A percentile compares a stretch with the other conserved stretches of the same genome.
Conservation (phyloP, 2,329 filamentous ascomycete species). For the Sarocladium strictum region DNA sequence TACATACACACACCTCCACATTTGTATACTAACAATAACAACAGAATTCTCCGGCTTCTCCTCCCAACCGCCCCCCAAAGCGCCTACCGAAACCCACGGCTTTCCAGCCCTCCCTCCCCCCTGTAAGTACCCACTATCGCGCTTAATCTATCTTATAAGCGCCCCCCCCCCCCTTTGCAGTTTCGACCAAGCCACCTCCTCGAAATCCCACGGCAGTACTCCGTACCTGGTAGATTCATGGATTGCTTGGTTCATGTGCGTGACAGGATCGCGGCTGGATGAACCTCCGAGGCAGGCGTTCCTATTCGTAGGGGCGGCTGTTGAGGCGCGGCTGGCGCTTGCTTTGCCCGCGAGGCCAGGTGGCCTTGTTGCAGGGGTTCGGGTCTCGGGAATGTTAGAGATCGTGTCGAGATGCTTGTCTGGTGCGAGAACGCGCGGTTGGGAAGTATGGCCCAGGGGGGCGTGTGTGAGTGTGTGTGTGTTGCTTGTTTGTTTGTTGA, state of each 20-base stretch:
- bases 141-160: not conserved
- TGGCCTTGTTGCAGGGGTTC: too few relatives aligned
- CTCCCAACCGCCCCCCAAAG: not conserved
- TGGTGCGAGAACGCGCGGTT: not conserved
- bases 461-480: not conserved
- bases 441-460: not conserved
- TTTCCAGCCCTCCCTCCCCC: not conserved
- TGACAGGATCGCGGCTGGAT: not conserved
- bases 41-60: not conserved
- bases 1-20: too few relatives aligned
- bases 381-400: too few relatives aligned
- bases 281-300: too few relatives aligned
- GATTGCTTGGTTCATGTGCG: not conserved
- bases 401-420: too few relatives aligned
- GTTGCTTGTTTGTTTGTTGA: not conserved
- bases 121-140: not conserved
- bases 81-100: not conserved
- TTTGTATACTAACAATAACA: too few relatives aligned
- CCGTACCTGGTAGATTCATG: not conserved
- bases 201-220: not conserved
- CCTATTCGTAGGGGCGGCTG: too few relatives aligned
- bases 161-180: too few relatives aligned
- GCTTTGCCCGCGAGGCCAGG: too few relatives aligned
- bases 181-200: slow-evolving; percentile 2
- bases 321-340: too few relatives aligned